A percentile compares a stretch with the other conserved stretches of the same genome.
Evolutionary conservation across 2,329 filamentous ascomycete genomes (phyloP).

Genomic region (Alternaria panax): DNA sequence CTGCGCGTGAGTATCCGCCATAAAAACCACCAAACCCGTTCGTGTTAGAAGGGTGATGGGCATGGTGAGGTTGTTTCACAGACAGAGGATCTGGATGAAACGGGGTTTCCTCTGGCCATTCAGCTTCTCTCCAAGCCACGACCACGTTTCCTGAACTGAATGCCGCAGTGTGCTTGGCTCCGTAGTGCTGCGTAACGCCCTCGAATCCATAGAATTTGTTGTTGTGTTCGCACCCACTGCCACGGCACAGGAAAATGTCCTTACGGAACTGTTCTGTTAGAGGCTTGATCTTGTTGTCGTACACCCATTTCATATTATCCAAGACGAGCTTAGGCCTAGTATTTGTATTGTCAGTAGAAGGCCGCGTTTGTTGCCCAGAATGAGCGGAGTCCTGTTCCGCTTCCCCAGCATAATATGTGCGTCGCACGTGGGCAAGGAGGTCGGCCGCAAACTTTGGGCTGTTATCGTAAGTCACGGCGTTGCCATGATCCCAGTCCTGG

Average conservation of each 20-base stretch:
- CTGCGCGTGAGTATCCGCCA: conserved; percentile 49
- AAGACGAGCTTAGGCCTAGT: conserved; percentile 71
- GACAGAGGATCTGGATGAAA: conserved; percentile 69
- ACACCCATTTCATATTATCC: conserved; percentile 88
- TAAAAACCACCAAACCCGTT: conserved; percentile 42
- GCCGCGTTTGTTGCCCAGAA: conserved; percentile 3
- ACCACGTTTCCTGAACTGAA: conserved; percentile 76
- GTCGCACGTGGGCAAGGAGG: conserved; percentile 71
- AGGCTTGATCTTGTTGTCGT: conserved; percentile 77
- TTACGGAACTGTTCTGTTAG: conserved; percentile 70
- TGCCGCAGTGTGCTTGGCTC: conserved; percentile 76
- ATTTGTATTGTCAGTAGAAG: conserved; percentile 39
- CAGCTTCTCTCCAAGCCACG: conserved; percentile 76
- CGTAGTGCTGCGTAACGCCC: conserved; percentile 81
- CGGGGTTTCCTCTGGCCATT: conserved; percentile 79
- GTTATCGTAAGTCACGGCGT: conserved; percentile 68
- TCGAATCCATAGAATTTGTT: conserved; percentile 77
- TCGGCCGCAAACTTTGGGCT: conserved; percentile 74
- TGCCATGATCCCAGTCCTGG: conserved; percentile 69
- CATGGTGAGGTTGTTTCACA: conserved; percentile 49
- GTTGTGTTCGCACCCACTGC: conserved; percentile 66
- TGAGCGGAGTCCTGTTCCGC: conserved; percentile 60
- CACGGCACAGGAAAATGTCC: conserved; percentile 77
- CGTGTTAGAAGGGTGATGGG: conserved; percentile 36
- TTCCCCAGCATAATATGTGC: conserved; percentile 69